Conservation (phyloP, 495 filamentous ascomycete genomes). For the Daldinia grandis region DNA sequence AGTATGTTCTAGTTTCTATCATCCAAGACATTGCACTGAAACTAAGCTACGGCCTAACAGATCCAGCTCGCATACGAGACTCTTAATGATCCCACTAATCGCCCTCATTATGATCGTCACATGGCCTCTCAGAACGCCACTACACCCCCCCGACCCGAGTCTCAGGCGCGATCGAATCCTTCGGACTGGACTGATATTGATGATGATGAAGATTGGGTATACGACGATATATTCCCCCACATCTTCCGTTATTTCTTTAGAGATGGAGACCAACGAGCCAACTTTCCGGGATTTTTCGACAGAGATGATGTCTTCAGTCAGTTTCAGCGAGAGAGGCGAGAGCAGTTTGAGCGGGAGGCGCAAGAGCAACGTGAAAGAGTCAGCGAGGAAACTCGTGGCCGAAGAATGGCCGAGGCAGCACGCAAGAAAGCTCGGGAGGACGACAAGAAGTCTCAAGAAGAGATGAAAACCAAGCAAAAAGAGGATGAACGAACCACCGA, state of each 20-base stretch:
- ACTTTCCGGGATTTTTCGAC: not conserved
- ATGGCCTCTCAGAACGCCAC: not conserved
- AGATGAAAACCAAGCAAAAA: not conserved
- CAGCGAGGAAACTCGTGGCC: not conserved
- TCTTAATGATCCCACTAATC: conserved; percentile 17
- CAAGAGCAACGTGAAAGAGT: not conserved
- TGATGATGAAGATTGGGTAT: not conserved
- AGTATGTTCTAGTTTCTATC: conserved; percentile 31
- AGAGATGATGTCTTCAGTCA: not conserved
- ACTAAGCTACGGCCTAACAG: conserved; percentile 15
- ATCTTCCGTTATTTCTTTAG: not conserved
- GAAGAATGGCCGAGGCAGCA: not conserved
- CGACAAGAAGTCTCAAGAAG: conserved; percentile 6
- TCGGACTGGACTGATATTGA: not conserved
- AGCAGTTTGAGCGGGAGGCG: too few relatives aligned
- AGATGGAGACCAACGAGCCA: not conserved
- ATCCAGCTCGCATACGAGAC: conserved; percentile 37
- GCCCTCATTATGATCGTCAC: conserved; percentile 26
- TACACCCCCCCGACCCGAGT: not conserved
- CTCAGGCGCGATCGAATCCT: not conserved
- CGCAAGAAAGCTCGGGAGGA: not conserved
- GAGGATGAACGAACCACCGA: not conserved
- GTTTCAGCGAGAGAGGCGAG: not conserved
- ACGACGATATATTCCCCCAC: not conserved
- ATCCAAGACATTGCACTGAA: not conserved